These are phyloP conservation scores for Phialemoniopsis sp. DNA, from an alignment of 2,329 filamentous ascomycete species.

Conservation along the genomic window DNA sequence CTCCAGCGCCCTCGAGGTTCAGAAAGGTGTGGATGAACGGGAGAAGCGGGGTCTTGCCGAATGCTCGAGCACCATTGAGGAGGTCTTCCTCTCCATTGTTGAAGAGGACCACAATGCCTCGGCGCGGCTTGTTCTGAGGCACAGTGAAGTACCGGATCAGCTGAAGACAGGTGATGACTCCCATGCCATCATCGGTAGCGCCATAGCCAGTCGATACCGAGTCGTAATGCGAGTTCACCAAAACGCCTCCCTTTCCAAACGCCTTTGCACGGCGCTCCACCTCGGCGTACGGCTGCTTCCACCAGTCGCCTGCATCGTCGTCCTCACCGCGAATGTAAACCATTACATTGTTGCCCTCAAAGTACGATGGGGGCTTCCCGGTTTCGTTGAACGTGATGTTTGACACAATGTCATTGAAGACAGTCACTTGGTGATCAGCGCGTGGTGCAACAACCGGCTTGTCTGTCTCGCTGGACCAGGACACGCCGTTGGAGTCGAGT, in stretches of 20 bases:
- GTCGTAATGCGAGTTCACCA: slow-evolving; percentile 95
- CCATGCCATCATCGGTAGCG: slow-evolving; percentile 90
- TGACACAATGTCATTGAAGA: slow-evolving; percentile 75
- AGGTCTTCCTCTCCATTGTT: slow-evolving; percentile 98
- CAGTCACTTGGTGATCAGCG: slow-evolving; percentile 34
- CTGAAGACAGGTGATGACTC: slow-evolving; percentile 81
- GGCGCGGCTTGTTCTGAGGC: slow-evolving; percentile 65
- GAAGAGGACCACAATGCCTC: slow-evolving; percentile 78
- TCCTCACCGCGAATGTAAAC: slow-evolving; percentile 83
- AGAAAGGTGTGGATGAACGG: slow-evolving; percentile 82
- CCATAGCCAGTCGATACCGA: slow-evolving; percentile 86
- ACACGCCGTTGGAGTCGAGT: slow-evolving; percentile 54
- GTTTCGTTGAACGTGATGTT: slow-evolving; percentile 63
- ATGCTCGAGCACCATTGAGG: slow-evolving; percentile 80
- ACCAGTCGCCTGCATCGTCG: slow-evolving; percentile 72
- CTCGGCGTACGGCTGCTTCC: slow-evolving; percentile 38
- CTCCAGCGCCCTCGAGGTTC: slow-evolving; percentile 92
- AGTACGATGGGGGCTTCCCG: slow-evolving; percentile 58
- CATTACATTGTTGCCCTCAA: slow-evolving; percentile 88
- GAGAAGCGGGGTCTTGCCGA: slow-evolving; percentile 76
- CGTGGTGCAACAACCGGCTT: slow-evolving; percentile 23
- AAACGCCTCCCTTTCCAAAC: slow-evolving; percentile 67
- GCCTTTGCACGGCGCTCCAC: slow-evolving; percentile 35
- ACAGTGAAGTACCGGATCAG: slow-evolving; percentile 82
- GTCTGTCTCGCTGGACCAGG: slow-evolving; percentile 34